phyloP scores from a whole-genome alignment of 495 filamentous ascomycete genomes.

The Penicillium soppii region DNA sequence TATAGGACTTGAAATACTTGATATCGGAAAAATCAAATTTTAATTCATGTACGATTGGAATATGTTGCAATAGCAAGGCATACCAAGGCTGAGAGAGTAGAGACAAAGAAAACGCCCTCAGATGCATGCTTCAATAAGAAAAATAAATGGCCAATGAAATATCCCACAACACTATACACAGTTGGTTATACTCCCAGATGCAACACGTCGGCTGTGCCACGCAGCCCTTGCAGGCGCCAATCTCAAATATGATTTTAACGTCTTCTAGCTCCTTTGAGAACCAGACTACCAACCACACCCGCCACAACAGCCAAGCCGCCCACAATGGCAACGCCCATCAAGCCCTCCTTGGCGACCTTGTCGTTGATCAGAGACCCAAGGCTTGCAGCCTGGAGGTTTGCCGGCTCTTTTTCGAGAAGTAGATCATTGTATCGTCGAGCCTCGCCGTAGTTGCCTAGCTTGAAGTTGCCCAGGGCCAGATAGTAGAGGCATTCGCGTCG shows the following conservation, averaged over 20 bases:
- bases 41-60: background rate
- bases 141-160: conserved; percentile 1
- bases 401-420: conserved; percentile 82
- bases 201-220: conserved; percentile 14
- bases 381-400: conserved; percentile 84
- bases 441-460: conserved; percentile 95
- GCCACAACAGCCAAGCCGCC: conserved; percentile 91
- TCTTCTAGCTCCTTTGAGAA: conserved; percentile 69
- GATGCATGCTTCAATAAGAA: conserved; percentile 4
- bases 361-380: conserved; percentile 87
- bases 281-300: conserved; percentile 83
- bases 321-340: conserved; percentile 95
- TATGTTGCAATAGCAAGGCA: background rate
- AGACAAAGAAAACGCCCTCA: background rate
- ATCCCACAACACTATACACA: conserved; percentile 10
- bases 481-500: conserved; percentile 98
- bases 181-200: background rate
- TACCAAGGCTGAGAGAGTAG: background rate
- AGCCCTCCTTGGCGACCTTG: conserved; percentile 88
- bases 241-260: conserved; percentile 32
- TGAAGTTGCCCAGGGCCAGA: conserved; percentile 93
- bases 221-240: conserved; percentile 23
- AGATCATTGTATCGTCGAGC: conserved; percentile 92
- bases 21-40: too few relatives aligned
- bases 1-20: too few relatives aligned